Evolutionary conservation across 1,139 yeast species (phyloP), one percentile per base, ranked within the genome.

Genomic region (Chernovozyma sophiae-reginae): DNA sequence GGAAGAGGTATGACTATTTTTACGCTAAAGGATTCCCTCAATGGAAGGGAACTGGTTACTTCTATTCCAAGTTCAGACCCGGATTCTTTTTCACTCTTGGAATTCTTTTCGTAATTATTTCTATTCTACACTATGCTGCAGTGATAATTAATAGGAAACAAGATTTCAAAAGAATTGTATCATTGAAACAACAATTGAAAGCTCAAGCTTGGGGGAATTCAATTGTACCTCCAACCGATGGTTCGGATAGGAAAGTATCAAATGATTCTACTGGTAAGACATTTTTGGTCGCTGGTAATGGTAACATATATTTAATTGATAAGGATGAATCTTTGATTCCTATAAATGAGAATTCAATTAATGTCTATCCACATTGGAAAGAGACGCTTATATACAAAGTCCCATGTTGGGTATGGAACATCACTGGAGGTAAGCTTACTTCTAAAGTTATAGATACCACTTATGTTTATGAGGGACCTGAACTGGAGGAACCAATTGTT

Each of bases 1-100:
- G 83, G 43, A 82, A 81, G 45, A 71, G 92, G 14, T 92, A 92
- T 56, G 97, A 92, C 57, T 90, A 81, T 58, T 92, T 86, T 60
- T 66, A 85, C 40, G 68, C 74, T 28, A 77, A 81, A 47, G 99
- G 98, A 3, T 92, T 92, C 60, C 99, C 98, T 4, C 72, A 72
- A 41, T 86, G 86, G 77, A 79, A 74, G 41, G 77, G 74, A 0
- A 62, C 74, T 2, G 75, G 70, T 0, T 78, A 74, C 53, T 66
- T 62, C 37, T 76, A 74, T 44, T 59, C 74, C 31, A 68, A 72
- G 50, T 81, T 77, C 56, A 70, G 77, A 37, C 87, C 86, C 7
- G 85, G 82, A 30, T 48, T 86, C 2, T 42, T 67, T 2, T 62
- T 78, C 37, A 78, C 86, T 0, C 43, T 79, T 15, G 45, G 66